Base-by-base conservation (phyloP, 768 basidiomycete species). In the Hemileccinum impolitum region DNA sequence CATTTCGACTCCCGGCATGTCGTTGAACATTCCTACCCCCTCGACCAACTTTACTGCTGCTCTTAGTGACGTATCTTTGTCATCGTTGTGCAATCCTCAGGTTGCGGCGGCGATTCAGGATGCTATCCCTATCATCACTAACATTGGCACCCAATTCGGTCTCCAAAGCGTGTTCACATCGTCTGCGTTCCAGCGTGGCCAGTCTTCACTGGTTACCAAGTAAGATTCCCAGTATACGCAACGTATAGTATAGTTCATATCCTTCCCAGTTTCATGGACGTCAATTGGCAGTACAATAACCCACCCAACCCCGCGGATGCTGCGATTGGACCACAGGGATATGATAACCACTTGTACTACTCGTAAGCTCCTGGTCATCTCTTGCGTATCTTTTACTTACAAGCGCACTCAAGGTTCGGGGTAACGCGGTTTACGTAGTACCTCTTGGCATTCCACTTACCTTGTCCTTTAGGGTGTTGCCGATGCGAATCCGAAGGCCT, bases 261-360 rank as follows among this genome's bases (percentile, higher is more conserved):
- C 17, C 7, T n/a, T 4, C 23, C 6, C 54, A 90, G 87, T 55
- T 89, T 89, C 62, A 90, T 90, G 87, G 87, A 91, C 55, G 59
- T 86, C 40, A 81, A 79, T 51, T 91, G 89, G 89, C 89, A 91
- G 59, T 65, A 72, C 62, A 75, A 84, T 57, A 74, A 79, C 64
- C 85, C 81, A 15, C 12, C 85, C 6, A 91, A 91, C 59, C 89
- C 89, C 13, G 80, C 82, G 7, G 72, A 80, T 43, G 87, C 83
- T 21, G 75, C 76, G 5, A 75, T 77, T 37, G 89, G 89, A 1
- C 84, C 87, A 12, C 84, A 86, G 56, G 70, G 69, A 21, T 91
- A 90, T 55, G 89, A 91, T 57, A 85, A 88, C 46, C 89, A 90
- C 65, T 61, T 91, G 14, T 91, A 90, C 62, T 89, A 87, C 59